Percentiles rank a stretch among this genome's conserved stretches.
These are phyloP conservation scores for Geotrichum bryndzae DNA, from an alignment of 1,139 yeast species.

Conservation along the genomic window DNA sequence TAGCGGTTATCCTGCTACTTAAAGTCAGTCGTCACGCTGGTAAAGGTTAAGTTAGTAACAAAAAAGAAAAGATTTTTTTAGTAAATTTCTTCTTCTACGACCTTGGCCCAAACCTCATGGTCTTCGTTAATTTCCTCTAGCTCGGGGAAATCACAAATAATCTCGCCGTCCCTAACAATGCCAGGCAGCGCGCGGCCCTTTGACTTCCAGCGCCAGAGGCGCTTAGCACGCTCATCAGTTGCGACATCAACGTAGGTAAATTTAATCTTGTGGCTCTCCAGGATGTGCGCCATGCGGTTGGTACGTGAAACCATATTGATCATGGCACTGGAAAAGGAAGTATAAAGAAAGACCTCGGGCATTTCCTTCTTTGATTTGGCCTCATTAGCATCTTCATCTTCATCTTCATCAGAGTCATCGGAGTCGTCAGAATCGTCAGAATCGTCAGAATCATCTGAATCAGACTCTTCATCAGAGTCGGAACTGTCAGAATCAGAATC, in stretches of 20 bases:
- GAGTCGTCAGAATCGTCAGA: neutral
- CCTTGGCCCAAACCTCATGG: conserved; percentile 14
- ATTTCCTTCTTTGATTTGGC: conserved; percentile 15
- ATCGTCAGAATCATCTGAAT: neutral
- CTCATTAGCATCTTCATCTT: conserved; percentile 13
- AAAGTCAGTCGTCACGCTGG: too few relatives aligned
- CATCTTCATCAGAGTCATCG: conserved; percentile 20
- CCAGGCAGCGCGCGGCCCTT: conserved; percentile 80
- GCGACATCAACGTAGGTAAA: conserved; percentile 15
- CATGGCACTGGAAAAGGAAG: conserved; percentile 14
- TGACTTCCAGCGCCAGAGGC: conserved; percentile 40
- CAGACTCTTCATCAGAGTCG: neutral
- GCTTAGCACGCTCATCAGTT: conserved; percentile 12
- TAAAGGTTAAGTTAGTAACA: too few relatives aligned
- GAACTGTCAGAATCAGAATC: neutral
- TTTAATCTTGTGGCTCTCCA: conserved; percentile 12
- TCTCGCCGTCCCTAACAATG: conserved; percentile 81
- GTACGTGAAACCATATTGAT: conserved; percentile 58
- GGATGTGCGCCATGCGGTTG: conserved; percentile 56
- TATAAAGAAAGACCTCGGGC: conserved; percentile 17
- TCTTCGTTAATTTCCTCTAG: conserved; percentile 16
- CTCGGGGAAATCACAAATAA: conserved; percentile 38
- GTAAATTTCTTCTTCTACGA: conserved; percentile 17
- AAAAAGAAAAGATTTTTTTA: neutral
- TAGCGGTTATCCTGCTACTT: too few relatives aligned